These are phyloP conservation scores for Pseudoscleropodium purum DNA, from an alignment of 225 moss, liverwort and hornwort species.

Conservation along the genomic window DNA sequence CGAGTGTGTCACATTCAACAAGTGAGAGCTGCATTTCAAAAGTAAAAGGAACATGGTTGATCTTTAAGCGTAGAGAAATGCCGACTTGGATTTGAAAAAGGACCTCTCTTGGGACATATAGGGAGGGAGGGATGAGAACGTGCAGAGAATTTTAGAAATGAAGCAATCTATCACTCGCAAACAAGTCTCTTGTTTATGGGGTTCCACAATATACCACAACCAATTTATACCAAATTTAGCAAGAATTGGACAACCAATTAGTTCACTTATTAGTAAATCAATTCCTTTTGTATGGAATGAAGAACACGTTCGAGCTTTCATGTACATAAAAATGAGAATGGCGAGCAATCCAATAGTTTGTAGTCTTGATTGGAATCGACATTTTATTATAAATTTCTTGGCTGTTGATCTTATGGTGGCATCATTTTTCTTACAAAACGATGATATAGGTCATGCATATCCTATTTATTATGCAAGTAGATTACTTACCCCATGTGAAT, in stretches of 20 bases:
- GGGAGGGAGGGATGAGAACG: not conserved
- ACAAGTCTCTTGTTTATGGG: not conserved
- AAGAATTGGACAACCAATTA: not conserved
- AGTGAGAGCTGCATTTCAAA: too few species aligned
- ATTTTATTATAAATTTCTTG: accelerated
- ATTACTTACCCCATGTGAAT: not conserved
- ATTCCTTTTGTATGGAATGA: not conserved
- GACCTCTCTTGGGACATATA: not conserved
- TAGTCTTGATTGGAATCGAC: accelerated
- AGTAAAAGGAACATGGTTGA: too few species aligned
- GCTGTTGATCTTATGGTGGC: accelerated
- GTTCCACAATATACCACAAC: not conserved
- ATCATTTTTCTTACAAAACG: not conserved
- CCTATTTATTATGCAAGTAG: not conserved
- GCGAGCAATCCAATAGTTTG: not conserved
- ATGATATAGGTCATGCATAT: not conserved
- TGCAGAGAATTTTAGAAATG: not conserved
- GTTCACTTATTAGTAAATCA: not conserved
- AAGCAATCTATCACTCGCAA: accelerated
- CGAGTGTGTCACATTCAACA: too few species aligned
- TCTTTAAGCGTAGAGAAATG: not conserved
- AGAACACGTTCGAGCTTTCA: not conserved
- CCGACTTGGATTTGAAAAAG: not conserved
- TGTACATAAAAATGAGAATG: not conserved
- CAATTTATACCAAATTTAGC: not conserved